phyloP scores from a whole-genome alignment of 2,329 filamentous ascomycete species.

The Neofusicoccum parvum region DNA sequence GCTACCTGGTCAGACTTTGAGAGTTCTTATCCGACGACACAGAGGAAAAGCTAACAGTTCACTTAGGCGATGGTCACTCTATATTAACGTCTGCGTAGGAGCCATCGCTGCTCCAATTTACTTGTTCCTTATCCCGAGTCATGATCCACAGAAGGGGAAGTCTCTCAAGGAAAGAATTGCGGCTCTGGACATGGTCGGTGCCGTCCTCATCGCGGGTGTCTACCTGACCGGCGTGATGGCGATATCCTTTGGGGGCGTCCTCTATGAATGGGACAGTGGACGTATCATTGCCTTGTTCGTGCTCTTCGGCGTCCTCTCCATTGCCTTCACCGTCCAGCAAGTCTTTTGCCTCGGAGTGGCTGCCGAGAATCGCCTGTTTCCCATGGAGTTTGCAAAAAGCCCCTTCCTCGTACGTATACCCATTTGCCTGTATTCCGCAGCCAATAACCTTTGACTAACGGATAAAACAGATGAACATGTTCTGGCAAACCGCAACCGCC shows the following conservation, averaged over 20 bases:
- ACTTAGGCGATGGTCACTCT: conserved; percentile 1
- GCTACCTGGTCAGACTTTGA: conserved; percentile 28
- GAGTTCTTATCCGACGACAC: too few relatives aligned
- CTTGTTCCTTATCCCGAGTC: background rate
- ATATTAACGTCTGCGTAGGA: conserved; percentile 14
- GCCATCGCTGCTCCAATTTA: background rate
- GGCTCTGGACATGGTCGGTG: conserved; percentile 18
- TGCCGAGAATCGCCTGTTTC: too few relatives aligned
- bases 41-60: too few relatives aligned
- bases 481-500: background rate
- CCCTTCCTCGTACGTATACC: too few relatives aligned
- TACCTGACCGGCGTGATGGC: conserved; percentile 45
- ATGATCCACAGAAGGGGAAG: conserved; percentile 8
- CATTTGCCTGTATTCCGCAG: too few relatives aligned
- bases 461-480: background rate
- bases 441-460: too few relatives aligned
- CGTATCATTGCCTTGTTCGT: conserved; percentile 52
- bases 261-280: conserved; percentile 52
- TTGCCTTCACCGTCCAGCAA: conserved; percentile 23
- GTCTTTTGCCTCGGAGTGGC: too few relatives aligned
- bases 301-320: conserved; percentile 47
- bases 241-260: conserved; percentile 53
- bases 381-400: too few relatives aligned
- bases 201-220: conserved; percentile 9
- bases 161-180: background rate